These are phyloP conservation scores for Metarhizium rileyi DNA, from an alignment of 2,329 filamentous ascomycete species.

Conservation along the genomic window DNA sequence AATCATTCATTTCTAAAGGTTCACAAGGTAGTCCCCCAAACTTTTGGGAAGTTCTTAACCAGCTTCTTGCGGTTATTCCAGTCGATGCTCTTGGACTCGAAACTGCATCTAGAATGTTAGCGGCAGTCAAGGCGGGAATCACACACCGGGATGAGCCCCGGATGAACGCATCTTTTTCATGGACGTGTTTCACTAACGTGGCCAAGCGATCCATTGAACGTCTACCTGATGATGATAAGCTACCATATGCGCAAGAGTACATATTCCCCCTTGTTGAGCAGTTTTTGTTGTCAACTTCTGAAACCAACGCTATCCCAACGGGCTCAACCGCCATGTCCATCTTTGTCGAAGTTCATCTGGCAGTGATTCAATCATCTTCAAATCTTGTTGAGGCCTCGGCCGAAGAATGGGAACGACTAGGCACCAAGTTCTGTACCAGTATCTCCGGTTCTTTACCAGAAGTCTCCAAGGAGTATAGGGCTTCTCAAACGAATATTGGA, in stretches of 20 bases:
- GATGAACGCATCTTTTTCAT: slow-evolving; percentile 57
- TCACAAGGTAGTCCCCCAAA: slow-evolving; percentile 65
- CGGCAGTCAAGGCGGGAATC: slow-evolving; percentile 61
- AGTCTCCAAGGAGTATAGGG: slow-evolving; percentile 65
- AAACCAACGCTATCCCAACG: slow-evolving; percentile 23
- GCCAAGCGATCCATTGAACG: slow-evolving; percentile 42
- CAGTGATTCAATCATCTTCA: slow-evolving; percentile 31
- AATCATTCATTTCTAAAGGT: slow-evolving; percentile 68
- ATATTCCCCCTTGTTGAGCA: slow-evolving; percentile 46
- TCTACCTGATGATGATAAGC: slow-evolving; percentile 35
- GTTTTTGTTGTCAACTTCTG: slow-evolving; percentile 38
- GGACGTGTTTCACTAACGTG: slow-evolving; percentile 63
- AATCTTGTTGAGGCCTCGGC: slow-evolving; percentile 38
- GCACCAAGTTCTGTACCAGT: slow-evolving; percentile 49
- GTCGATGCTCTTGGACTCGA: slow-evolving; percentile 31
- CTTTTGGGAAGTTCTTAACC: slow-evolving; percentile 63
- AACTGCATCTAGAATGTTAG: slow-evolving; percentile 51
- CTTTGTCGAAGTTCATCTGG: slow-evolving; percentile 37
- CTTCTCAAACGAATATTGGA: slow-evolving; percentile 61
- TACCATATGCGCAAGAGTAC: slow-evolving; percentile 36
- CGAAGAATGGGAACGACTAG: slow-evolving; percentile 54
- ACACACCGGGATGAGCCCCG: slow-evolving; percentile 64
- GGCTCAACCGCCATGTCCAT: slow-evolving; percentile 26
- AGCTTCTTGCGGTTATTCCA: slow-evolving; percentile 53
- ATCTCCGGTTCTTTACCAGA: slow-evolving; percentile 72